Percentiles rank a stretch among this genome's conserved stretches.
phyloP scores from a whole-genome alignment of 495 filamentous ascomycete genomes.

The Podospora appendiculata region DNA sequence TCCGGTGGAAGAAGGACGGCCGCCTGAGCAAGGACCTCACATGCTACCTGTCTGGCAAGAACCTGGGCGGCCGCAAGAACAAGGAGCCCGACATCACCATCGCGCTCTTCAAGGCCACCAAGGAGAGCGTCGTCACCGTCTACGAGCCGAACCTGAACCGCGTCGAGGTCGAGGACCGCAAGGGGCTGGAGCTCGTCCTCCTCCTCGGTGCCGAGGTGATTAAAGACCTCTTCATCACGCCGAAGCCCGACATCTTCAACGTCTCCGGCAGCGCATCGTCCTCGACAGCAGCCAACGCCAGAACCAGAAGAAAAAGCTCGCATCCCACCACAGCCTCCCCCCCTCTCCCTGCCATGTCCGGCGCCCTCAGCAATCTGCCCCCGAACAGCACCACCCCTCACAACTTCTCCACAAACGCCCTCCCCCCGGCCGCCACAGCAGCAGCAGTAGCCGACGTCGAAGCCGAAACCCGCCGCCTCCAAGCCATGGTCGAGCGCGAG shows the following conservation, averaged over 20 bases:
- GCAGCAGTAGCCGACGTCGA: conserved; percentile 50
- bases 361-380: conserved; percentile 12
- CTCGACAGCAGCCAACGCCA: conserved; percentile 3
- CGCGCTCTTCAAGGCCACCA: conserved; percentile 59
- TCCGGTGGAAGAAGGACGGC: conserved; percentile 88
- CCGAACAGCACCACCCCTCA: background rate
- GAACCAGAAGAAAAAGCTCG: conserved; percentile 35
- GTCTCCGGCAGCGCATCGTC: conserved; percentile 37
- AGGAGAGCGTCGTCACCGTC: conserved; percentile 55
- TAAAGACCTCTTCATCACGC: conserved; percentile 71
- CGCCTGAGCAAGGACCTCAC: conserved; percentile 73
- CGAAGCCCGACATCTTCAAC: conserved; percentile 70
- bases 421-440: conserved; percentile 20
- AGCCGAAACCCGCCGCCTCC: conserved; percentile 54
- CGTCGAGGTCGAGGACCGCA: conserved; percentile 89
- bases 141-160: conserved; percentile 88
- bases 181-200: conserved; percentile 84
- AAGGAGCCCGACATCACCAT: conserved; percentile 93
- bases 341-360: conserved; percentile 19
- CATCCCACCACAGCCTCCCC: conserved; percentile 21
- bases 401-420: conserved; percentile 10
- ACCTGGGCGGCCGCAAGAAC: conserved; percentile 60
- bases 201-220: conserved; percentile 79
- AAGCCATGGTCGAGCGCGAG: conserved; percentile 44
- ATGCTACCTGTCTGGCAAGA: conserved; percentile 72